phyloP scores from a whole-genome alignment of 2,329 filamentous ascomycete genomes.

The Aureobasidium leucospermi region DNA sequence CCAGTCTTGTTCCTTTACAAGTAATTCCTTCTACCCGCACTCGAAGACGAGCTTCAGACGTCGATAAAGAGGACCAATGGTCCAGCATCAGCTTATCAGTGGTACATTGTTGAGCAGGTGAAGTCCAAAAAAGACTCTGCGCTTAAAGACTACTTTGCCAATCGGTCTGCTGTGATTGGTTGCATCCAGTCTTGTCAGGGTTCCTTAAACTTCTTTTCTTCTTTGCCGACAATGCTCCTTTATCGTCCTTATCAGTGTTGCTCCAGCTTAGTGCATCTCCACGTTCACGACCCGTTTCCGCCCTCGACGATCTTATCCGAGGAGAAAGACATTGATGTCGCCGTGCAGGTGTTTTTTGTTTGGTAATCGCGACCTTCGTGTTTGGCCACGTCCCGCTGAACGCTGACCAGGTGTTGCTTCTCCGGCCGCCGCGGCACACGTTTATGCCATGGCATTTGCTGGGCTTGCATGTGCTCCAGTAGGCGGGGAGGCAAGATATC shows the following conservation, averaged over 20 bases:
- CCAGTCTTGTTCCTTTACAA: neutral
- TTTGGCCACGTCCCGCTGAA: neutral
- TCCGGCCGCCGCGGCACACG: constrained; percentile 12
- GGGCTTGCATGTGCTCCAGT: neutral
- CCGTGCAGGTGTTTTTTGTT: neutral
- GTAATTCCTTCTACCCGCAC: neutral
- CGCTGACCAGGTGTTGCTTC: constrained; percentile 8
- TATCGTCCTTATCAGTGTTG: constrained; percentile 11
- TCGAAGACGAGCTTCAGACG: neutral
- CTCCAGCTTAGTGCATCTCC: constrained; percentile 2
- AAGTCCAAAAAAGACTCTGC: constrained; percentile 8
- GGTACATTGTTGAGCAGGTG: constrained; percentile 6
- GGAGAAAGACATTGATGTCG: constrained; percentile 12
- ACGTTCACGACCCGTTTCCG: neutral
- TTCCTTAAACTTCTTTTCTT: neutral
- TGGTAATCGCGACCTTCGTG: constrained; percentile 7
- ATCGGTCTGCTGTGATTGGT: constrained; percentile 4
- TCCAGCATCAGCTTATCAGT: constrained; percentile 4
- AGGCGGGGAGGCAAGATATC: neutral
- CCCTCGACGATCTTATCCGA: constrained; percentile 1
- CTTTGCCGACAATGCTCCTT: neutral
- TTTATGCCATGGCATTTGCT: constrained; percentile 15
- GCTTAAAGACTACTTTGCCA: neutral
- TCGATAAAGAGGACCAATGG: neutral
- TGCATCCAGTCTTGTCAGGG: neutral